Base-by-base conservation (phyloP, 202 grass and related monocot species). In the Hordeum pubiflorum region DNA sequence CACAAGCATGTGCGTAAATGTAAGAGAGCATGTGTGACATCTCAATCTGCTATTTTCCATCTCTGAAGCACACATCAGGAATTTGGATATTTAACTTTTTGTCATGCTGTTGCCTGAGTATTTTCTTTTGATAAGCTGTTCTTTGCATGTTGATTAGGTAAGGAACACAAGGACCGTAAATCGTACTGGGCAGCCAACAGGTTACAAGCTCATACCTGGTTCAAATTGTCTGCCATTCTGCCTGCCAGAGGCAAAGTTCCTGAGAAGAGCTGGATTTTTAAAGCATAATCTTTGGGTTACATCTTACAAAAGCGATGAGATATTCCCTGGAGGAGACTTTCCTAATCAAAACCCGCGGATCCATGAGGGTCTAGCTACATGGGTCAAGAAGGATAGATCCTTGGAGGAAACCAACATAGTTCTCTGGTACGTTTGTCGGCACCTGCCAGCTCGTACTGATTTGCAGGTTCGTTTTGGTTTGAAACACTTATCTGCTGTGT, bases 261-360 rank as follows among this genome's bases (percentile, higher is more conserved):
- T 91, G 23, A 91, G 85, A 84, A 82, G 89, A 87, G 89, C 81
- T 75, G 89, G 81, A 41, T 91, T 91, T 78, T 34, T 91, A 48
- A 87, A 85, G 50, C 89, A 91, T 37, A 91, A 91, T 54, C 77
- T 91, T 63, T 87, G 89, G 85, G 89, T 91, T 73, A 91, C 89
- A 61, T 27, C 81, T 9, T 91, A 85, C 76, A 85, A 85, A 44
- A 83, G 43, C 9, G 81, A 87, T 70, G 85, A 91, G 74, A 85
- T 85, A 79, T 85, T 87, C 15, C 89, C 82, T 58, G 78, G 82
- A 75, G 85, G 78, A 29, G 82, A 87, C 9, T 90, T 91, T 69
- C 89, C 85, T 54, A 87, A 87, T 75, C 85, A 85, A 76, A 91
- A 91, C 75, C 80, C 87, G 33, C 74, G 83, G n/a, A 73, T 79